These are phyloP conservation scores for Podaxis sp. DNA, from an alignment of 768 basidiomycete species.

Conservation along the genomic window DNA sequence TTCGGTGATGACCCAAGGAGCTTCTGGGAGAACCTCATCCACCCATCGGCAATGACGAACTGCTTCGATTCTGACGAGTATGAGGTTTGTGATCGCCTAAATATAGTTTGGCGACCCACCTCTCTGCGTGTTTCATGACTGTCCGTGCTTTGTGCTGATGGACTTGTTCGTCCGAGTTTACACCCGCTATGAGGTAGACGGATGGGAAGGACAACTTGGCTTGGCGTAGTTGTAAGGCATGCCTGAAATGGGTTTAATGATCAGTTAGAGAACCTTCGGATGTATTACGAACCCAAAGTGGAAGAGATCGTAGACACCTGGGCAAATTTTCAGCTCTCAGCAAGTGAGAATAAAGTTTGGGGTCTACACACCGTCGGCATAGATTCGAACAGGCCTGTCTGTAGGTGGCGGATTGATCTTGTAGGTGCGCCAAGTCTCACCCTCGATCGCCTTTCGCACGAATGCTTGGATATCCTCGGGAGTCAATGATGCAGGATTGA, in stretches of 20 bases:
- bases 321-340: conserved; percentile 20
- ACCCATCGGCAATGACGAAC: conserved; percentile 98
- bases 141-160: conserved; percentile 74
- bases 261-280: neutral
- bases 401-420: conserved; percentile 84
- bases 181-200: conserved; percentile 92
- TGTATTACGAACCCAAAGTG: conserved; percentile 77
- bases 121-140: conserved; percentile 87
- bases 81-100: conserved; percentile 3
- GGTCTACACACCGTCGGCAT: conserved; percentile 78
- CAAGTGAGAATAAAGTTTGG: neutral
- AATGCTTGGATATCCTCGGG: conserved; percentile 79
- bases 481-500: conserved; percentile 68
- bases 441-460: conserved; percentile 74
- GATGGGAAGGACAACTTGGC: conserved; percentile 91
- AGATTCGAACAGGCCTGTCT: conserved; percentile 82
- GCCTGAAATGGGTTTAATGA: conserved; percentile 42
- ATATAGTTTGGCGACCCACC: conserved; percentile 42
- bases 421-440: conserved; percentile 65
- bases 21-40: conserved; percentile 87
- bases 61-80: conserved; percentile 65
- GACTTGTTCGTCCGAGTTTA: conserved; percentile 87
- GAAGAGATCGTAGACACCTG: conserved; percentile 95
- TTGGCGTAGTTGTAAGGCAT: conserved; percentile 94
- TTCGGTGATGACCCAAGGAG: conserved; percentile 87